phyloP scores from a whole-genome alignment of 192 early-diverging fungal genomes.

The Dispira parvispora region DNA sequence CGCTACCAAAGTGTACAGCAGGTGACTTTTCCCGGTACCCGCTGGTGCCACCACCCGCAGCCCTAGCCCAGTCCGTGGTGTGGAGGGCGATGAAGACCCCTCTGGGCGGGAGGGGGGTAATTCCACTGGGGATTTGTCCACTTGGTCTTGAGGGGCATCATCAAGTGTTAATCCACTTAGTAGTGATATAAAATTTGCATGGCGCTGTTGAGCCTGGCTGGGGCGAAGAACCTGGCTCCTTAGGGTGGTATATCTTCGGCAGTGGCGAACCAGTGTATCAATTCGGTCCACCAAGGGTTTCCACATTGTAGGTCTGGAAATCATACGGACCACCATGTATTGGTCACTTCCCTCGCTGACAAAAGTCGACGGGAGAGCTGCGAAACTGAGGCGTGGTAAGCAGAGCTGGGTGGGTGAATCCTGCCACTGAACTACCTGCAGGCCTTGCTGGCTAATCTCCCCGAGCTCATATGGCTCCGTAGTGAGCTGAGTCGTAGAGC shows the following conservation, averaged over 20 bases:
- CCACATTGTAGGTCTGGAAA: not conserved
- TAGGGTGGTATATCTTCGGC: too few species aligned
- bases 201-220: not conserved
- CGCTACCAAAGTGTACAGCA: not conserved
- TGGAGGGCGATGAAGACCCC: too few species aligned
- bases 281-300: not conserved
- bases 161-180: not conserved
- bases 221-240: not conserved
- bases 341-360: not conserved
- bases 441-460: not conserved
- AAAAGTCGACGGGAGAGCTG: not conserved
- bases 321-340: not conserved
- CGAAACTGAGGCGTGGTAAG: not conserved
- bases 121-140: not conserved
- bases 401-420: not conserved
- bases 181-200: not conserved
- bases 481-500: too few species aligned
- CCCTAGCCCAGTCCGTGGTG: not conserved
- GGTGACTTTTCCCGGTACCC: constrained; percentile 1
- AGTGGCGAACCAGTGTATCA: not conserved
- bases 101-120: not conserved
- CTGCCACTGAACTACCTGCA: not conserved
- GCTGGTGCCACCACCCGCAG: not conserved
- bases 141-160: not conserved
- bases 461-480: not conserved